Conservation (phyloP, 495 filamentous ascomycete genomes). For the Penicillium turbatum region DNA sequence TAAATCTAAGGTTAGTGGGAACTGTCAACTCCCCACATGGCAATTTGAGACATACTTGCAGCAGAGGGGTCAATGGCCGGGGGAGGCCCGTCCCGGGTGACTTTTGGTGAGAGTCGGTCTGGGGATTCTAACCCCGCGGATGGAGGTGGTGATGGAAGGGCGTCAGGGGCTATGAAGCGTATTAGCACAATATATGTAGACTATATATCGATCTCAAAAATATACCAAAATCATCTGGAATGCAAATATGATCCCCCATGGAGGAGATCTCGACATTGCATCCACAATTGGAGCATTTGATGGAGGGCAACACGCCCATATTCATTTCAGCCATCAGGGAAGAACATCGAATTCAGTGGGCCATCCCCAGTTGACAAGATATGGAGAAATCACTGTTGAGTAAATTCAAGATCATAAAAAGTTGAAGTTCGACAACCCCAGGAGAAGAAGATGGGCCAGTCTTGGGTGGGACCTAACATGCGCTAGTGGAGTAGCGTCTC, state of each 20-base stretch:
- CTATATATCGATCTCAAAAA: not conserved
- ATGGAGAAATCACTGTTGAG: constrained; percentile 2
- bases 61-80: constrained; percentile 52
- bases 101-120: constrained; percentile 21
- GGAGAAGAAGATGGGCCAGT: not conserved
- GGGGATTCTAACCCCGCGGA: constrained; percentile 25
- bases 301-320: constrained; percentile 72
- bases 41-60: constrained; percentile 46
- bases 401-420: not conserved
- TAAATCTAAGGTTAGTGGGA: constrained; percentile 29
- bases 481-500: constrained; percentile 23
- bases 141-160: constrained; percentile 39
- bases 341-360: constrained; percentile 15
- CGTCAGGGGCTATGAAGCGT: constrained; percentile 15
- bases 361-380: constrained; percentile 6
- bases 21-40: constrained; percentile 4
- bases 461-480: not conserved
- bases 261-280: constrained; percentile 79
- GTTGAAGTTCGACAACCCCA: not conserved
- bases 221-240: constrained; percentile 15
- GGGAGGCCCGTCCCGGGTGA: constrained; percentile 31
- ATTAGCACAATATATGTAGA: constrained; percentile 1
- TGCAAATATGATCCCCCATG: constrained; percentile 89
- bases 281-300: constrained; percentile 93
- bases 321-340: constrained; percentile 23